Evolutionary conservation across 2,329 filamentous ascomycete genomes (phyloP), one percentile per base, ranked within the genome.

Genomic region (Elsinoe batatas): DNA sequence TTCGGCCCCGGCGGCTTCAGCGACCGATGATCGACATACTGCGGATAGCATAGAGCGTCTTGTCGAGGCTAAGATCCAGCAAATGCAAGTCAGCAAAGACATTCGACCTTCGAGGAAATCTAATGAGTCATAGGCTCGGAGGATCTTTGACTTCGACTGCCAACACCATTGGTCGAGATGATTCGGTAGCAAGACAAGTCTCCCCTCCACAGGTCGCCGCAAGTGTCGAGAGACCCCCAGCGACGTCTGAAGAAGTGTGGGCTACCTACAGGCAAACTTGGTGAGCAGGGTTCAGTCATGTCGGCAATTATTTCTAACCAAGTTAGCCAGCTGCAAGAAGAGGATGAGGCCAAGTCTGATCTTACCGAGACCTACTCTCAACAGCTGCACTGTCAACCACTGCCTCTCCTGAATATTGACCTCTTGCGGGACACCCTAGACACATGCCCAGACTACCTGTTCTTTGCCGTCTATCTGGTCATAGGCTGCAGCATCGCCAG

Each of bases 311-410:
- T 13, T 26, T 13, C 37, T 32, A 22, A 11, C 11, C 18, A 43
- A n/a, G 11, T 3, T 38, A 38, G 35, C 17, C 35, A 36, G 12
- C 30, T 40, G 11, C 53, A 55, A 17, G 15, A 8, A 8, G 40
- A 44, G 13, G 30, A 37, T 5, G 37, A 47, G n/a, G 33, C 38
- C 22, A 42, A 35, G 18, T 30, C 53, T 7, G 38, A 55, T 38
- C 15, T 55, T 10, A 30, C n/a, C 1, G 40, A 35, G 5, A 46
- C 36, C 11, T 55, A 55, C 32, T 30, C 38, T 15, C 40, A 47
- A n/a, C 30, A 40, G 6, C 13, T 55, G 11, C 38, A 55, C 32
- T 55, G 37, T 15, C 53, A 55, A 36, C 53, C 53, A n/a, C 42
- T 55, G 1, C 53, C 53, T 13, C 40, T 55, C 18, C 33, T 55